phyloP scores from a whole-genome alignment of 208 protist species.

The Acanthamoeba sp. region DNA sequence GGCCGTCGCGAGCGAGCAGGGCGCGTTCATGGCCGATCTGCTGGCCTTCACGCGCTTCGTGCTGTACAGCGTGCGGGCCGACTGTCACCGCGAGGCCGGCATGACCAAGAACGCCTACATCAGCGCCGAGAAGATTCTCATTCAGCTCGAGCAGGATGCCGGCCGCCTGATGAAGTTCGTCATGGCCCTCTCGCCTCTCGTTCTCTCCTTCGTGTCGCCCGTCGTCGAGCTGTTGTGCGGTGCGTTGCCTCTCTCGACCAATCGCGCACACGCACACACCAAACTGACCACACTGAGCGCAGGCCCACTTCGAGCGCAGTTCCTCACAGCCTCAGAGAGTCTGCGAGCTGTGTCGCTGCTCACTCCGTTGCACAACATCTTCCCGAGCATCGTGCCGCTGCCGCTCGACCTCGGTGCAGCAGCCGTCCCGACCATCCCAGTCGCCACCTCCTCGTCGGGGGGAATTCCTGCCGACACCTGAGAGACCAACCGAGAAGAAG shows the following conservation, averaged over 20 bases:
- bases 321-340: neutral
- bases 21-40: neutral
- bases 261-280: too few relatives aligned
- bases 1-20: neutral
- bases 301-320: neutral
- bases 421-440: neutral
- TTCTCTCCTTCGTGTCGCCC: neutral
- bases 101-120: constrained; percentile 27
- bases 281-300: too few relatives aligned
- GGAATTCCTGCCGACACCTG: neutral
- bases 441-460: neutral
- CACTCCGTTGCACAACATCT: neutral
- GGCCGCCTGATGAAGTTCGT: neutral
- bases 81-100: constrained; percentile 28
- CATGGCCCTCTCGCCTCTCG: neutral
- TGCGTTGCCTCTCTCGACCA: neutral
- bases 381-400: neutral
- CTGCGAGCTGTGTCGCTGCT: neutral
- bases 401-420: neutral
- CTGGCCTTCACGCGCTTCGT: constrained; percentile 25
- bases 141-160: neutral
- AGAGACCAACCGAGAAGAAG: neutral
- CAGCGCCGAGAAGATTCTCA: neutral
- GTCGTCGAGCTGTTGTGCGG: neutral
- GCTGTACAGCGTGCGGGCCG: neutral